Percentiles rank a stretch among this genome's conserved stretches.
Evolutionary conservation across 768 basidiomycete genomes (phyloP).

Genomic region (Tulasnella sp.): DNA sequence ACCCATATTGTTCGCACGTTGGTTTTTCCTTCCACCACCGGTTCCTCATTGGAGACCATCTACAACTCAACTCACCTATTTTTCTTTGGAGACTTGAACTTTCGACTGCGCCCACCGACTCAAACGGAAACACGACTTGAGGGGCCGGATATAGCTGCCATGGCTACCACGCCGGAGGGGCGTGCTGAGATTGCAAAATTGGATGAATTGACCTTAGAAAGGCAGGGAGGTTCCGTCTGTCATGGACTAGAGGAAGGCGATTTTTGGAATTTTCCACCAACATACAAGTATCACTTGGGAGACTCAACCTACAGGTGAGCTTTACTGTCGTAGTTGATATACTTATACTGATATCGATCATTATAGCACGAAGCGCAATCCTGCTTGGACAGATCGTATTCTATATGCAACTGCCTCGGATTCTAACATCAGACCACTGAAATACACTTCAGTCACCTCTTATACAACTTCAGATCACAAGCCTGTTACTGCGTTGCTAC

Average conservation of each 20-base stretch:
- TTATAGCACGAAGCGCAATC: slow-evolving; percentile 51
- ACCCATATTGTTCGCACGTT: slow-evolving; percentile 66
- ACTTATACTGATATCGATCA: not conserved
- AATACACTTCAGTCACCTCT: slow-evolving; percentile 70
- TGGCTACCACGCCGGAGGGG: slow-evolving; percentile 36
- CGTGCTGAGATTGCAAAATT: slow-evolving; percentile 53
- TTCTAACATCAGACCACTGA: slow-evolving; percentile 47
- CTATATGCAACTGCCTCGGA: slow-evolving; percentile 70
- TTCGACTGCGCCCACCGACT: slow-evolving; percentile 54
- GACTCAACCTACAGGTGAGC: slow-evolving; percentile 71
- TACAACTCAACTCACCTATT: slow-evolving; percentile 84
- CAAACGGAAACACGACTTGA: slow-evolving; percentile 16
- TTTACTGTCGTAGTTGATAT: slow-evolving; percentile 7
- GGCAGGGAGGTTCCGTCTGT: slow-evolving; percentile 49
- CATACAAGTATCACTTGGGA: slow-evolving; percentile 76
- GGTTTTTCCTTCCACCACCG: slow-evolving; percentile 43
- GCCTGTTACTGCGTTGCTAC: slow-evolving; percentile 67
- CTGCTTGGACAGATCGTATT: slow-evolving; percentile 90
- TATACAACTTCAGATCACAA: slow-evolving; percentile 92
- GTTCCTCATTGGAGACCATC: slow-evolving; percentile 39
- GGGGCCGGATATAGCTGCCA: slow-evolving; percentile 26
- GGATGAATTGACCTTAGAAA: slow-evolving; percentile 58
- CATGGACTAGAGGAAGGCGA: slow-evolving; percentile 71
- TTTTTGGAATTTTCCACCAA: slow-evolving; percentile 81
- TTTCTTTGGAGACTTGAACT: slow-evolving; percentile 89